These are phyloP conservation scores for Ambrosiella beaveri DNA, from an alignment of 2,329 filamentous ascomycete genomes.

Conservation along the genomic window DNA sequence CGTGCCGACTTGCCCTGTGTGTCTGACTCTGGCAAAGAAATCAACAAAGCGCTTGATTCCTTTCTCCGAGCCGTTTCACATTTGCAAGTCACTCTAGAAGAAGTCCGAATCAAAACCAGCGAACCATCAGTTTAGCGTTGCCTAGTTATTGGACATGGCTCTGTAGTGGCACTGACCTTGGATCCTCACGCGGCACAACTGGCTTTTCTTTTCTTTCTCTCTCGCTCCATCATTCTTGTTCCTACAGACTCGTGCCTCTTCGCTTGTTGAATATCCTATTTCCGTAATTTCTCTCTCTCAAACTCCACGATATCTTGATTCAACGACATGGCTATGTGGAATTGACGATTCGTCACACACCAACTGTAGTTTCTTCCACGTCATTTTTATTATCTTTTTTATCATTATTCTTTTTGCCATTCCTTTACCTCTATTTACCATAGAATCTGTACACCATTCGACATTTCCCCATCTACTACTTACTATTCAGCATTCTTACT, in stretches of 20 bases:
- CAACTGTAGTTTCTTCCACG: neutral
- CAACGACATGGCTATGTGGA: neutral
- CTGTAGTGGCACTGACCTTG: neutral
- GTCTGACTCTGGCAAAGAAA: neutral
- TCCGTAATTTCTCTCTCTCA: neutral
- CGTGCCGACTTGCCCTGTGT: neutral
- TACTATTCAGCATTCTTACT: too few species aligned
- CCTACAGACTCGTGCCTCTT: neutral
- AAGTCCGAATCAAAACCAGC: too few species aligned
- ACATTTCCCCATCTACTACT: neutral
- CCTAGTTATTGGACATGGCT: neutral
- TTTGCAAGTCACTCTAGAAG: neutral
- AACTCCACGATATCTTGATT: neutral
- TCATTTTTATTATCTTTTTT: neutral
- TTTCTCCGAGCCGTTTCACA: constrained; percentile 4
- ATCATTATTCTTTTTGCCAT: too few species aligned
- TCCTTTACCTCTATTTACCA: neutral
- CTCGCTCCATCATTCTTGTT: neutral
- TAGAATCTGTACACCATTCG: neutral
- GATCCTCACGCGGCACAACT: neutral
- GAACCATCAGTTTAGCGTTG: neutral
- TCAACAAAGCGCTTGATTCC: constrained; percentile 2
- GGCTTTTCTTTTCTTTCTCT: neutral
- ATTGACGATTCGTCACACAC: neutral
- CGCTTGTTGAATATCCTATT: neutral